A percentile compares a stretch with the other conserved stretches of the same genome.
Evolutionary conservation across 148 eudicot genomes (phyloP).

Genomic region (Vaccinium corymbosum): DNA sequence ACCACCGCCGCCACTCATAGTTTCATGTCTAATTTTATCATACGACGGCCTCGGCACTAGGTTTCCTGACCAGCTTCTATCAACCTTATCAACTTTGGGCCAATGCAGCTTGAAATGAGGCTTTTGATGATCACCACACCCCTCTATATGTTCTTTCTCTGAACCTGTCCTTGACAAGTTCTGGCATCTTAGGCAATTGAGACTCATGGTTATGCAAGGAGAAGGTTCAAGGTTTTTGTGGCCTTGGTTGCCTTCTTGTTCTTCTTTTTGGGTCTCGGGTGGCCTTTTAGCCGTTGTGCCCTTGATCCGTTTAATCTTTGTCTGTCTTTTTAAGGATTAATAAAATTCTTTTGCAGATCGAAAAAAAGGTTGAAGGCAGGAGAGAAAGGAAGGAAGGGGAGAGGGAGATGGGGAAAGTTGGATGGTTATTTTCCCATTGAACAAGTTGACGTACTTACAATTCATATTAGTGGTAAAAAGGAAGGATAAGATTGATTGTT

Average conservation of each 20-base stretch:
- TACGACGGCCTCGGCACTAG: neutral
- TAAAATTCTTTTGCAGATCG: too few species aligned
- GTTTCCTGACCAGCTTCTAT: slow-evolving; percentile 6
- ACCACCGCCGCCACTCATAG: neutral
- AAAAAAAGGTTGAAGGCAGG: neutral
- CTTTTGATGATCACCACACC: neutral
- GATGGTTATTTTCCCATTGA: neutral
- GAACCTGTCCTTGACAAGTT: neutral
- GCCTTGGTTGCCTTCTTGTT: too few species aligned
- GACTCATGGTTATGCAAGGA: neutral
- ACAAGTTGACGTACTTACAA: neutral
- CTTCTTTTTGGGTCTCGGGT: too few species aligned
- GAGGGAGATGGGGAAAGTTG: neutral
- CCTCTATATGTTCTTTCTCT: neutral
- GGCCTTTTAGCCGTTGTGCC: too few species aligned
- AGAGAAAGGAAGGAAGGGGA: neutral
- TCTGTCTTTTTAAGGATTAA: too few species aligned
- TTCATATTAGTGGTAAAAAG: neutral
- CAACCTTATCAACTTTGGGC: neutral
- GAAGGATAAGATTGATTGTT: neutral
- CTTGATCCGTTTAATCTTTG: too few species aligned
- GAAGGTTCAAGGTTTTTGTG: too few species aligned
- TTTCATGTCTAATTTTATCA: neutral
- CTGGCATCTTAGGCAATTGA: neutral
- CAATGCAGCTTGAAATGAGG: neutral